Evolutionary conservation across 2,329 filamentous ascomycete species (phyloP).

Genomic region (Aspergillus proliferans): DNA sequence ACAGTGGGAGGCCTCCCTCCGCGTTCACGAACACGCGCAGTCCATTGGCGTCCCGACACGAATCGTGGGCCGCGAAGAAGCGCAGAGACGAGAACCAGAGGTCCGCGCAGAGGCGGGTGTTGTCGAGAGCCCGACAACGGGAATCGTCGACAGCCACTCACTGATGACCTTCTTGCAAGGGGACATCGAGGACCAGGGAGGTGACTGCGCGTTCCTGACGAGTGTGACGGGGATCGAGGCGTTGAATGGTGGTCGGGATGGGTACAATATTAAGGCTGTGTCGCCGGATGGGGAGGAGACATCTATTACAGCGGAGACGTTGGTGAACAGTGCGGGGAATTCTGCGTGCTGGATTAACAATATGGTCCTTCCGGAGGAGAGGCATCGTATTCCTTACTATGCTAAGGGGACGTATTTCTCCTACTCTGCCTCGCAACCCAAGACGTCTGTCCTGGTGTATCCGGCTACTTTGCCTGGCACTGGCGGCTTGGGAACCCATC

Average conservation of each 20-base stretch:
- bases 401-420: slow-evolving; percentile 96
- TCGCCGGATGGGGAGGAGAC: slow-evolving; percentile 32
- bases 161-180: slow-evolving; percentile 77
- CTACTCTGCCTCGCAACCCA: slow-evolving; percentile 62
- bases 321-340: slow-evolving; percentile 83
- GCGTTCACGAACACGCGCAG: slow-evolving; percentile 49
- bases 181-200: slow-evolving; percentile 69
- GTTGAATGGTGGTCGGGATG: slow-evolving; percentile 46
- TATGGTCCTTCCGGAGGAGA: slow-evolving; percentile 56
- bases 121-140: background rate
- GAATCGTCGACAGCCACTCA: slow-evolving; percentile 71
- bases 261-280: slow-evolving; percentile 63
- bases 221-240: slow-evolving; percentile 57
- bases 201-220: slow-evolving; percentile 65
- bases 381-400: slow-evolving; percentile 62
- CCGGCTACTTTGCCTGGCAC: slow-evolving; percentile 76
- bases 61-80: slow-evolving; percentile 61
- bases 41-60: slow-evolving; percentile 61
- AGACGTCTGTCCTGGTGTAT: slow-evolving; percentile 71
- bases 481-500: slow-evolving; percentile 85
- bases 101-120: slow-evolving; percentile 41
- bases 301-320: slow-evolving; percentile 64
- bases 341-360: slow-evolving; percentile 72
- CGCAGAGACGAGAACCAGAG: slow-evolving; percentile 61
- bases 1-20: slow-evolving; percentile 57